These are phyloP conservation scores for Pseudozyma sp. DNA, from an alignment of 1,284 basidiomycete genomes.

Conservation along the genomic window DNA sequence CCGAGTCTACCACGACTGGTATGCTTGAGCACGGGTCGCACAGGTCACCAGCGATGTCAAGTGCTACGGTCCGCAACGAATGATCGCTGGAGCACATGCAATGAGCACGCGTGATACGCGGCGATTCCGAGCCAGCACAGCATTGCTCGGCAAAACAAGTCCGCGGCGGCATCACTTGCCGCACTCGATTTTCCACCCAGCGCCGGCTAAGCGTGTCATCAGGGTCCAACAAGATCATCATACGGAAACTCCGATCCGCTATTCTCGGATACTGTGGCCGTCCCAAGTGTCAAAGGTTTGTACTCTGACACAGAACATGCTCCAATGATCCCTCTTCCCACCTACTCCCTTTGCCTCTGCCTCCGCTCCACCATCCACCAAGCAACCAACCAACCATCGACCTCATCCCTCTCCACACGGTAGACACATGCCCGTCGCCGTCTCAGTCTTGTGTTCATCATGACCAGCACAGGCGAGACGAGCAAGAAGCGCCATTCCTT, in stretches of 20 bases:
- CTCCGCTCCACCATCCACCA: background rate
- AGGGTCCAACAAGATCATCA: background rate
- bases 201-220: background rate
- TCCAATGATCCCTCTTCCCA: background rate
- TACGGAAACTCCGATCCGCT: conserved; percentile 4
- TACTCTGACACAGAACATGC: too few relatives aligned
- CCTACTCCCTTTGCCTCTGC: background rate
- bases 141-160: conserved; percentile 1
- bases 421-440: background rate
- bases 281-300: background rate
- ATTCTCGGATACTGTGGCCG: background rate
- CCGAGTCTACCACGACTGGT: too few relatives aligned
- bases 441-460: background rate
- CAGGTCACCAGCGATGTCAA: too few relatives aligned
- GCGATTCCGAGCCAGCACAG: background rate
- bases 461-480: conserved; percentile 18
- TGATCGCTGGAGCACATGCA: too few relatives aligned
- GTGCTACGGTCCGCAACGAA: too few relatives aligned
- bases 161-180: background rate
- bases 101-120: too few relatives aligned
- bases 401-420: background rate
- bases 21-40: too few relatives aligned
- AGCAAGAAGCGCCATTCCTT: conserved; percentile 40
- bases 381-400: background rate
- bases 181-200: background rate